Percentiles rank a stretch among this genome's conserved stretches.
Conservation (phyloP, 441 rosid genomes). For the Isatis lusitanica region DNA sequence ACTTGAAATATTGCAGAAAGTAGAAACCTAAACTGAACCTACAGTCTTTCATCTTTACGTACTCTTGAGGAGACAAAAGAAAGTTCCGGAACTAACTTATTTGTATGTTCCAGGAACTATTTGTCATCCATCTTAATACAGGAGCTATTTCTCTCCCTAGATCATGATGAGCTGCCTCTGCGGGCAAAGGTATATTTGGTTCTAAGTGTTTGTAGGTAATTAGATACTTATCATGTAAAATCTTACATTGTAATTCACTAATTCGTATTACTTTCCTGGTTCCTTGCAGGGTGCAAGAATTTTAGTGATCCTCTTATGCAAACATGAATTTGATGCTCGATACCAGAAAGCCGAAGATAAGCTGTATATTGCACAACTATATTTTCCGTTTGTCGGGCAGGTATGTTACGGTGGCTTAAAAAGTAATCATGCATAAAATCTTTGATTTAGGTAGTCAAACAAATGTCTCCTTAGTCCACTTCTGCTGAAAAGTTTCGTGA, state of each 20-base stretch:
- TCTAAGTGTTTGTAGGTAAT: slow-evolving; percentile 6
- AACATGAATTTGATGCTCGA: slow-evolving; percentile 97
- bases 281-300: slow-evolving; percentile 88
- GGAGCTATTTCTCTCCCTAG: slow-evolving; percentile 97
- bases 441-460: slow-evolving; percentile 15
- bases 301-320: slow-evolving; percentile 89
- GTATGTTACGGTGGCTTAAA: slow-evolving; percentile 40
- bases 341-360: slow-evolving; percentile 99
- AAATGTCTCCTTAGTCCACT: background rate
- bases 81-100: slow-evolving; percentile 26
- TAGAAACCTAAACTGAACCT: slow-evolving; percentile 18
- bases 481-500: background rate
- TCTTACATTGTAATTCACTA: background rate
- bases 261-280: slow-evolving; percentile 18
- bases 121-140: slow-evolving; percentile 94
- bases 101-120: slow-evolving; percentile 81
- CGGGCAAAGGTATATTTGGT: slow-evolving; percentile 67
- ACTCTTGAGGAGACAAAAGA: background rate
- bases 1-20: slow-evolving; percentile 5
- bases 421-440: background rate
- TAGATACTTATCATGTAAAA: slow-evolving; percentile 20
- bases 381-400: slow-evolving; percentile 97
- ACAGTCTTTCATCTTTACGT: slow-evolving; percentile 4
- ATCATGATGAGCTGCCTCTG: slow-evolving; percentile 95
- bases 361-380: slow-evolving; percentile 91